Evolutionary conservation across 495 filamentous ascomycete species (phyloP).

Genomic region (Xylaria bambusicola): DNA sequence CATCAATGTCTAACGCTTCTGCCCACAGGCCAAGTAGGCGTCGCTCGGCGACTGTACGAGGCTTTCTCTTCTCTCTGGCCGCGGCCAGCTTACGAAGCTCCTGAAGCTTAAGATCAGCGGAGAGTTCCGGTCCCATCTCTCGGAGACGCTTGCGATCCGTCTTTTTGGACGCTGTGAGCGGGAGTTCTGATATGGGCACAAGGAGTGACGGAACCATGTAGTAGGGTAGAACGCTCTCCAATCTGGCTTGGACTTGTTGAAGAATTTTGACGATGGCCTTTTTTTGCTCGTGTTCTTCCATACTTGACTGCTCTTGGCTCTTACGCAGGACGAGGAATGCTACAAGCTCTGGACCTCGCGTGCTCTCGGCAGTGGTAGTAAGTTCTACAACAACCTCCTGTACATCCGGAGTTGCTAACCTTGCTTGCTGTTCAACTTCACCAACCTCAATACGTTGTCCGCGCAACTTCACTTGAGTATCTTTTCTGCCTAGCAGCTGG

Average conservation of each 20-base stretch:
- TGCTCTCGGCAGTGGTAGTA: too few relatives aligned
- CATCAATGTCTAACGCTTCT: conserved; percentile 26
- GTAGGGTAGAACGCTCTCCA: conserved; percentile 29
- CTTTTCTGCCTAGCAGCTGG: conserved; percentile 21
- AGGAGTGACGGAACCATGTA: conserved; percentile 62
- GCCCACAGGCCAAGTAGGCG: conserved; percentile 30
- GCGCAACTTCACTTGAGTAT: conserved; percentile 28
- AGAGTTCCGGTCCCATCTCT: too few relatives aligned
- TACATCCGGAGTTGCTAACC: too few relatives aligned
- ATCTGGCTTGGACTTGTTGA: conserved; percentile 14
- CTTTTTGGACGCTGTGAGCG: conserved; percentile 55
- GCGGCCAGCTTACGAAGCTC: not conserved
- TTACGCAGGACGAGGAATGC: too few relatives aligned
- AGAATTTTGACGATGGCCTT: not conserved
- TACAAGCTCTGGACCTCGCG: too few relatives aligned
- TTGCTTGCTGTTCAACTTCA: conserved; percentile 22
- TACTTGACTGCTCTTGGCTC: too few relatives aligned
- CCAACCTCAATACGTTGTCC: conserved; percentile 30
- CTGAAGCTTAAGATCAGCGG: conserved; percentile 25
- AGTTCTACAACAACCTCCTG: too few relatives aligned
- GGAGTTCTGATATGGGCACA: conserved; percentile 51
- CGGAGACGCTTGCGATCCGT: conserved; percentile 40
- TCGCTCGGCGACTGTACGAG: not conserved
- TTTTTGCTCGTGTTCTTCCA: not conserved
- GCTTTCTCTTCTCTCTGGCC: not conserved